These are phyloP conservation scores for Gastrolobium villosum DNA, from an alignment of 306 rosid genomes.

Conservation along the genomic window DNA sequence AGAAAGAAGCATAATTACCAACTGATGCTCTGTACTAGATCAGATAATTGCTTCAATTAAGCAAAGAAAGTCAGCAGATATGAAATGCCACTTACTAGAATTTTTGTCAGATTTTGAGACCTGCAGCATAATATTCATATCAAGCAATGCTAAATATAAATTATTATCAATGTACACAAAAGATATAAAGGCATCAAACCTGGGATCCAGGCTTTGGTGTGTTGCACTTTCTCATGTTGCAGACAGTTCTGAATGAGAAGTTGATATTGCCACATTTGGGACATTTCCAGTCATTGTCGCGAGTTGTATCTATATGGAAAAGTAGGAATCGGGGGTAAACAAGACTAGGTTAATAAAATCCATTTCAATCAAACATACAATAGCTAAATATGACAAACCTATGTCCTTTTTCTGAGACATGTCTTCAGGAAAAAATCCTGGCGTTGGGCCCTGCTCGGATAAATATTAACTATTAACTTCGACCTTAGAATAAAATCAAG, in stretches of 20 bases:
- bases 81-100: constrained; percentile 73
- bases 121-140: constrained; percentile 60
- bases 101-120: constrained; percentile 78
- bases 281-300: constrained; percentile 98
- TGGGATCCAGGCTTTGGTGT: constrained; percentile 98
- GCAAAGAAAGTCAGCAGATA: neutral
- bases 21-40: constrained; percentile 3
- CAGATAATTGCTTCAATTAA: constrained; percentile 31
- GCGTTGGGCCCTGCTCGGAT: constrained; percentile 79
- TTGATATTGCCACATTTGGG: constrained; percentile 98
- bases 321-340: neutral
- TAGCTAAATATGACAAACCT: constrained; percentile 57
- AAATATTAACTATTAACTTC: constrained; percentile 43
- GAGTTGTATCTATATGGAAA: constrained; percentile 67
- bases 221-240: constrained; percentile 99
- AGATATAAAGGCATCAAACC: constrained; percentile 57
- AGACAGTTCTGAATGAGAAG: constrained; percentile 91
- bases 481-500: constrained; percentile 15
- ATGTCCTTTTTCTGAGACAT: constrained; percentile 73
- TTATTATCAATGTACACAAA: constrained; percentile 7
- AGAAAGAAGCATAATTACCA: constrained; percentile 38
- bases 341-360: neutral
- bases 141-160: constrained; percentile 45
- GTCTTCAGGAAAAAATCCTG: constrained; percentile 84
- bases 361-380: constrained; percentile 3